These are phyloP conservation scores for Pisolithus orientalis DNA, from an alignment of 768 basidiomycete species.

Conservation along the genomic window DNA sequence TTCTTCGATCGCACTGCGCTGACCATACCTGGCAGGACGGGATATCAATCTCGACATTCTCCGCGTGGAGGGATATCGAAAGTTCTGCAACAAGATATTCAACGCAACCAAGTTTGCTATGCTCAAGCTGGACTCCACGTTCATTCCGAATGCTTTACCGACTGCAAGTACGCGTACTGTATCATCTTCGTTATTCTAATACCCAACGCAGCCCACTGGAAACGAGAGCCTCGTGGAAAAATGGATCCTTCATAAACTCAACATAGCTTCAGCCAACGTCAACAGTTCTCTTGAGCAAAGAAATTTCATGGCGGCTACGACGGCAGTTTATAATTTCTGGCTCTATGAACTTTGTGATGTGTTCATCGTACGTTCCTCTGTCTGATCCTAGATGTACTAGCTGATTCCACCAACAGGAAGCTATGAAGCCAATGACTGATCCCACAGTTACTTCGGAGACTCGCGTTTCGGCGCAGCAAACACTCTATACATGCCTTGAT, in stretches of 20 bases:
- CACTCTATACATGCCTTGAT: constrained; percentile 92
- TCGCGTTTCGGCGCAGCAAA: constrained; percentile 86
- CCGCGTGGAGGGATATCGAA: constrained; percentile 95
- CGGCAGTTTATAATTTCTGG: constrained; percentile 88
- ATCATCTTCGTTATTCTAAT: constrained; percentile 3
- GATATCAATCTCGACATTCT: constrained; percentile 97
- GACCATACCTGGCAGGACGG: constrained; percentile 51
- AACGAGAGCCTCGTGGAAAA: constrained; percentile 87
- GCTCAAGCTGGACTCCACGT: constrained; percentile 85
- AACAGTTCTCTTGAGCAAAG: constrained; percentile 71
- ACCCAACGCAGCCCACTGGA: constrained; percentile 62
- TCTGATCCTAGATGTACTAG: neutral
- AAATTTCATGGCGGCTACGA: constrained; percentile 92
- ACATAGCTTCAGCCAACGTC: constrained; percentile 69
- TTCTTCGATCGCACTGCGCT: neutral
- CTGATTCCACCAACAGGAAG: constrained; percentile 56
- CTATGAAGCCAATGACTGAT: constrained; percentile 97
- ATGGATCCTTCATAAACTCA: constrained; percentile 95
- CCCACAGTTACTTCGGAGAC: constrained; percentile 54
- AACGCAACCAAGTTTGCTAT: constrained; percentile 99
- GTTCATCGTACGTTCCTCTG: constrained; percentile 68
- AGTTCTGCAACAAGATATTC: constrained; percentile 99
- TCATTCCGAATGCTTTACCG: constrained; percentile 63
- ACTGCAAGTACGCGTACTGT: constrained; percentile 42
- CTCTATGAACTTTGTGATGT: constrained; percentile 98